Conservation (phyloP, 768 basidiomycete genomes). For the Phaeolepiota aurea region DNA sequence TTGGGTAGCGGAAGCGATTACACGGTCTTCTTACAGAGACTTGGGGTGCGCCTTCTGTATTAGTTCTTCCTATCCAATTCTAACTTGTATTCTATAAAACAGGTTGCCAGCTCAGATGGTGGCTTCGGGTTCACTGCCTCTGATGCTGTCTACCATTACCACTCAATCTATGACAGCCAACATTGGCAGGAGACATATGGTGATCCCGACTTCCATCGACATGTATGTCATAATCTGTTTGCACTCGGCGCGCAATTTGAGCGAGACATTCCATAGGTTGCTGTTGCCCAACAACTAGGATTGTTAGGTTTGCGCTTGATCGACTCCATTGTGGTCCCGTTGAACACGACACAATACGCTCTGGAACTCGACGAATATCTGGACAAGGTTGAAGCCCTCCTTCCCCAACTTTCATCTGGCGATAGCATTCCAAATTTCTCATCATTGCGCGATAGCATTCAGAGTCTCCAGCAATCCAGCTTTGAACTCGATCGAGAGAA, state of each 20-base stretch:
- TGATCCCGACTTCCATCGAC: conserved; percentile 69
- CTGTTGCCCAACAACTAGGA: conserved; percentile 61
- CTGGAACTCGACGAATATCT: conserved; percentile 58
- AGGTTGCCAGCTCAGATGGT: conserved; percentile 36
- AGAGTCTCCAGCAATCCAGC: conserved; percentile 41
- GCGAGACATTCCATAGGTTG: conserved; percentile 30
- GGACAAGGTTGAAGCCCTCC: conserved; percentile 45
- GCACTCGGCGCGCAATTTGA: background rate
- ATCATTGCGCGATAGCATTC: conserved; percentile 37
- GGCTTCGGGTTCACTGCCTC: conserved; percentile 31
- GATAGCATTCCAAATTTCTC: conserved; percentile 26
- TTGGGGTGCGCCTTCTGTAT: conserved; percentile 27
- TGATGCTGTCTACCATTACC: conserved; percentile 72
- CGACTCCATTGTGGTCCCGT: conserved; percentile 57
- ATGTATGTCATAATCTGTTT: conserved; percentile 34
- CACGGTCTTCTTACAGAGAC: conserved; percentile 82
- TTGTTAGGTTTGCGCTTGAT: conserved; percentile 52
- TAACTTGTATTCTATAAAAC: too few relatives aligned
- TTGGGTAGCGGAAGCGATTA: conserved; percentile 89
- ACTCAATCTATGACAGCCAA: conserved; percentile 66
- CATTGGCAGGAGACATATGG: conserved; percentile 69
- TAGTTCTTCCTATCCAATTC: background rate
- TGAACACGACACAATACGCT: conserved; percentile 75
- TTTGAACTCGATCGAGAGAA: conserved; percentile 53
- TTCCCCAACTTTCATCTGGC: conserved; percentile 13